Evolutionary conservation across 1,284 basidiomycete genomes (phyloP).

Genomic region (Fomitiporia mediterranea): DNA sequence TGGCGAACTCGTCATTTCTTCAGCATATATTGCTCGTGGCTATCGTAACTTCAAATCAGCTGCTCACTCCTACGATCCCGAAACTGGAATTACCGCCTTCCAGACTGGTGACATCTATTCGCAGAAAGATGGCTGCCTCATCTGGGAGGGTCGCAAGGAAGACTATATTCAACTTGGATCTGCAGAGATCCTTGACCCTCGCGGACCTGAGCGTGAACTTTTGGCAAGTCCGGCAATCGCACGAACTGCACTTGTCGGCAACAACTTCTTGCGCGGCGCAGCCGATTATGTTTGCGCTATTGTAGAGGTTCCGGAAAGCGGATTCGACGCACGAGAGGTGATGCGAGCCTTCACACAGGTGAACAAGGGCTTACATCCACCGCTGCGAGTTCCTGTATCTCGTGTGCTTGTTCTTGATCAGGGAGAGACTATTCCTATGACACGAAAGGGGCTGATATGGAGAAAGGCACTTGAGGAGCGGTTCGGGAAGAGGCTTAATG

Average conservation of each 20-base stretch:
- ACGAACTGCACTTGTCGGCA: constrained; percentile 31
- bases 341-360: constrained; percentile 28
- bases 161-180: constrained; percentile 35
- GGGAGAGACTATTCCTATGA: constrained; percentile 31
- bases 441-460: constrained; percentile 31
- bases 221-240: constrained; percentile 25
- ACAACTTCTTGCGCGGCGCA: constrained; percentile 31
- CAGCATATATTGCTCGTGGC: constrained; percentile 28
- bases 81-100: constrained; percentile 30
- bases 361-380: constrained; percentile 31
- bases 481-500: constrained; percentile 6
- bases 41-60: constrained; percentile 29
- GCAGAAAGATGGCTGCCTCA: constrained; percentile 22
- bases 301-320: constrained; percentile 25
- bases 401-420: constrained; percentile 29
- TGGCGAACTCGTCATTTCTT: constrained; percentile 33
- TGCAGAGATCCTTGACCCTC: constrained; percentile 31
- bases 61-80: constrained; percentile 25
- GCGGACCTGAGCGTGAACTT: constrained; percentile 30
- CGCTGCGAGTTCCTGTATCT: constrained; percentile 32
- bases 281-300: constrained; percentile 31
- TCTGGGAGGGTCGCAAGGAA: constrained; percentile 33
- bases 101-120: constrained; percentile 34
- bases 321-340: constrained; percentile 22
- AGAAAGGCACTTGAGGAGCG: constrained; percentile 32